phyloP scores from a whole-genome alignment of 805 yeast genomes.

The Ogataea henricii region DNA sequence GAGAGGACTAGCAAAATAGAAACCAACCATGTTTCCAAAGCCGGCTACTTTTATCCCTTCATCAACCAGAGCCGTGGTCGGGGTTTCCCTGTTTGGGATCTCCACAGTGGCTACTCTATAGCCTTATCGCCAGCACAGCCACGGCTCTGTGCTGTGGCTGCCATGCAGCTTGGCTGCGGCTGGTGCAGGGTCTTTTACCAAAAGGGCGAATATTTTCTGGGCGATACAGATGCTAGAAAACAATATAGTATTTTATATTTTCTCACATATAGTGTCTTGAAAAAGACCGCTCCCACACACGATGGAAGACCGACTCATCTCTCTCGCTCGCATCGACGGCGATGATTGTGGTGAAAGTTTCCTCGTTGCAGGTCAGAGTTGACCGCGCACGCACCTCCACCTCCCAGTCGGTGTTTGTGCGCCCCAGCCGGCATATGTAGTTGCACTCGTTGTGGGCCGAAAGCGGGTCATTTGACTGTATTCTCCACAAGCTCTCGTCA shows the following conservation, averaged over 20 bases:
- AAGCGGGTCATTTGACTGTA: slow-evolving; percentile 39
- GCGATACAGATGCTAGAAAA: neutral
- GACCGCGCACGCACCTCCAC: slow-evolving; percentile 36
- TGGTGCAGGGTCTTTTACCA: neutral
- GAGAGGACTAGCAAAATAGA: too few species aligned
- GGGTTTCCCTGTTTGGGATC: too few species aligned
- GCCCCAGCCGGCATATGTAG: slow-evolving; percentile 43
- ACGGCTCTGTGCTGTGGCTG: neutral
- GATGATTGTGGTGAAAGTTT: slow-evolving; percentile 34
- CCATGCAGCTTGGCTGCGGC: neutral
- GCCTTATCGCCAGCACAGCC: neutral
- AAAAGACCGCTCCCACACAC: slow-evolving; percentile 32
- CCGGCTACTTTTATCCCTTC: too few species aligned
- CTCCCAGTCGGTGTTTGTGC: slow-evolving; percentile 38
- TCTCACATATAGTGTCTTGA: slow-evolving; percentile 29
- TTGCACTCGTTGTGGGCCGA: slow-evolving; percentile 39
- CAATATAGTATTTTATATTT: too few species aligned
- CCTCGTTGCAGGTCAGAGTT: slow-evolving; percentile 32
- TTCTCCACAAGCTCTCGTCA: slow-evolving; percentile 40
- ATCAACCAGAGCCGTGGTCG: too few species aligned
- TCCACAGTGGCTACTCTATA: too few species aligned
- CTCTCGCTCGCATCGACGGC: slow-evolving; percentile 38
- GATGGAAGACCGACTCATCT: slow-evolving; percentile 32
- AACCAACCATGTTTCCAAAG: too few species aligned
- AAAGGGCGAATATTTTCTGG: neutral